Conservation (phyloP, 73 alveolate genomes). For the Symbiodinium natans region DNA sequence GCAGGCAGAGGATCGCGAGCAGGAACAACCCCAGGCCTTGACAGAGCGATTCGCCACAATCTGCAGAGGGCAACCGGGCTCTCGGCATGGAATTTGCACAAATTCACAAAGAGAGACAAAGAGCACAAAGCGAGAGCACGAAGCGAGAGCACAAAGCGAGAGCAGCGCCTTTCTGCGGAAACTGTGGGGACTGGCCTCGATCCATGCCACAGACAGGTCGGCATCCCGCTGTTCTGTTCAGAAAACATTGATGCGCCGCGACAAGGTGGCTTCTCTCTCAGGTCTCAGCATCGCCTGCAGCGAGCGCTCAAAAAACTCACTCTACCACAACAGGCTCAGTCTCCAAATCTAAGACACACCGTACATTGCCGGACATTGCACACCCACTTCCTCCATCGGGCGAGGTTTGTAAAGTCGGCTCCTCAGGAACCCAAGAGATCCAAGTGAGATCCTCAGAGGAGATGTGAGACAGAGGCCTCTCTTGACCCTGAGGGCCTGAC, state of each 20-base stretch:
- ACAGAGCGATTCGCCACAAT: neutral
- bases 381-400: slow-evolving; percentile 28
- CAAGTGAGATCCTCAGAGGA: too few relatives aligned
- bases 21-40: slow-evolving; percentile 4
- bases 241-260: neutral
- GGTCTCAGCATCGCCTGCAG: slow-evolving; percentile 10
- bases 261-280: neutral
- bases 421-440: neutral
- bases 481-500: neutral
- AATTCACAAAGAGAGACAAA: too few relatives aligned
- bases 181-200: neutral
- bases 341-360: neutral
- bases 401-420: slow-evolving; percentile 72
- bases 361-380: neutral
- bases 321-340: neutral
- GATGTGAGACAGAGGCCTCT: too few relatives aligned
- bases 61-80: too few relatives aligned
- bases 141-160: neutral
- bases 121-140: too few relatives aligned
- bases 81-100: too few relatives aligned
- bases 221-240: neutral
- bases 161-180: neutral
- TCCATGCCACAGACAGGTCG: neutral
- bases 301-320: neutral
- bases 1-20: slow-evolving; percentile 2